Evolutionary conservation across 176 grass and related monocot species (phyloP), one percentile per base, ranked within the genome.

Genomic region (Metroxylon sagu): DNA sequence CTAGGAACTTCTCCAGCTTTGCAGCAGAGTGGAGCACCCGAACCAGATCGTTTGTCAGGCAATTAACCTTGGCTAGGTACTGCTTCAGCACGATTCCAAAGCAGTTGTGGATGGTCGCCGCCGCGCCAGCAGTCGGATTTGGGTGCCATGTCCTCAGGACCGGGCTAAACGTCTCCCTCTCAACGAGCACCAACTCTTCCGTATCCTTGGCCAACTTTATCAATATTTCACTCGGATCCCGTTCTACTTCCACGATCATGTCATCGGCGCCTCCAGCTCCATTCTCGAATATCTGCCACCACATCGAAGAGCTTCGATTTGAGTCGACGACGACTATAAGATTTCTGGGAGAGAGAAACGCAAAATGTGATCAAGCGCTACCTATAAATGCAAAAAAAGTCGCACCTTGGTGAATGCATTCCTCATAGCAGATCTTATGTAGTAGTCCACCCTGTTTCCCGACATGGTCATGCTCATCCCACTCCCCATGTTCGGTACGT

Each of bases 21-120:
- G 81, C 89, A 2, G 81, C 93, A 0, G 84, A 62, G 50, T 91
- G 93, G 30, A 97, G 73, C 65, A 97, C 87, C 28, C 73, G 79
- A 25, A 91, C 84, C 58, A 97, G 69, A 68, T 91, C 93, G 18
- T 97, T 85, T 6, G 84, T 88, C 12, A 97, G 80, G 63, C 80
- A 77, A 17, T 27, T 74, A 48, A 80, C 73, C 78, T 69, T 83
- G 25, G 29, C 43, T 1, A 91, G 58, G 69, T 91, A 90, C 65
- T 80, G 60, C 76, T 86, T 70, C 59, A 97, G 78, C 58, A 97
- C 81, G 25, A 83, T 69, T 43, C 93, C 87, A 66, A 80, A 97
- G 71, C 87, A 97, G 61, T 71, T 69, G 73, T 91, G 93, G 51
- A 97, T 78, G 39, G 93, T 80, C 30, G 73, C 77, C 29, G 80